phyloP scores from a whole-genome alignment of 2,329 filamentous ascomycete genomes.

The Monilinia polystroma region DNA sequence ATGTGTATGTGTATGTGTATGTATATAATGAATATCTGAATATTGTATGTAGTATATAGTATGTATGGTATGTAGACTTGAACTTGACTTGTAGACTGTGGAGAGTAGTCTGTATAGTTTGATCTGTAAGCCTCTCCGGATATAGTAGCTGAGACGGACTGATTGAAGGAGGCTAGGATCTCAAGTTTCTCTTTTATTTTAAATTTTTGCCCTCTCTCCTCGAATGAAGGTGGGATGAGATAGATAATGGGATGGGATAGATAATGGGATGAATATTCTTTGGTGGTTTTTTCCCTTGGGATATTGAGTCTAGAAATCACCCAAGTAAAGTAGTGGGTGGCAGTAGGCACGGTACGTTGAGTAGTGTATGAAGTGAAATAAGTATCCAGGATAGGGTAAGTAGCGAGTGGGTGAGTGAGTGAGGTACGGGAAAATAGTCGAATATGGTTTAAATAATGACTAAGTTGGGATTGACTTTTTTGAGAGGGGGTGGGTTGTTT shows the following conservation, averaged over 20 bases:
- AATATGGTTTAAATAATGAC: neutral
- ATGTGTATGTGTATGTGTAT: neutral
- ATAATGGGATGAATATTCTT: neutral
- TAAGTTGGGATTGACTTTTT: neutral
- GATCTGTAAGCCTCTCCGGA: neutral
- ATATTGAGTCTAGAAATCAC: neutral
- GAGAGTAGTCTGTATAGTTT: no score
- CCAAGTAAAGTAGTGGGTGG: neutral
- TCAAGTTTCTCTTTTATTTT: neutral
- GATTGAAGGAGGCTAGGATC: neutral
- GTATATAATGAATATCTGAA: neutral
- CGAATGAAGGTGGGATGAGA: slow-evolving; percentile 10
- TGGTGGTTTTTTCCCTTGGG: neutral
- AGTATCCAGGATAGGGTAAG: no score
- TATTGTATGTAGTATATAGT: neutral
- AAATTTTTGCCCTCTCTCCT: neutral
- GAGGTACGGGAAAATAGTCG: slow-evolving; percentile 1
- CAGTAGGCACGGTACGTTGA: slow-evolving; percentile 10
- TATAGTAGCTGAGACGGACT: neutral
- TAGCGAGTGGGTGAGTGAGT: neutral
- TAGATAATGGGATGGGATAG: neutral
- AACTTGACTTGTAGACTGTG: neutral
- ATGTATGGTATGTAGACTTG: no score
- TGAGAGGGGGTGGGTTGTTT: no score
- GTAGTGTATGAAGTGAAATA: neutral